A percentile compares a stretch with the other conserved stretches of the same genome.
phyloP scores from a whole-genome alignment of 768 basidiomycete genomes.

The Hypholoma sublateritium region DNA sequence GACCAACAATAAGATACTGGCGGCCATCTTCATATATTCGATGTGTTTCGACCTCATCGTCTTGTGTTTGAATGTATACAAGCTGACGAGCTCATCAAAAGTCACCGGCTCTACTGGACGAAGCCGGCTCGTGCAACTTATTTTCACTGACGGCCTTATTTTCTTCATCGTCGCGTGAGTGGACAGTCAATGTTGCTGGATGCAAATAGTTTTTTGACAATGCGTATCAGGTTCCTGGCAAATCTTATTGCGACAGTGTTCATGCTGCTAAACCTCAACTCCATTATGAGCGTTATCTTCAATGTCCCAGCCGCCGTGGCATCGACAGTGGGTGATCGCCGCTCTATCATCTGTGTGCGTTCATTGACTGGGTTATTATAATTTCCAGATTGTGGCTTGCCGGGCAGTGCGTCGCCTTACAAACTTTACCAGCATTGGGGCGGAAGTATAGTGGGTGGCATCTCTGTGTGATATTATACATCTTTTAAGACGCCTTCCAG shows the following conservation, averaged over 20 bases:
- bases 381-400: slow-evolving; percentile 52
- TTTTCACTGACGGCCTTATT: slow-evolving; percentile 71
- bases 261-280: slow-evolving; percentile 65
- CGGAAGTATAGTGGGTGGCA: slow-evolving; percentile 46
- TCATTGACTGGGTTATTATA: neutral
- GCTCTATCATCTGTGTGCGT: neutral
- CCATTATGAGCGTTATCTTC: slow-evolving; percentile 66
- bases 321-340: slow-evolving; percentile 40
- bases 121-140: slow-evolving; percentile 56
- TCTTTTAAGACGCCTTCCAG: slow-evolving; percentile 13
- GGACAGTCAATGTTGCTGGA: neutral
- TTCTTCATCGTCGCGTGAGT: slow-evolving; percentile 76
- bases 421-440: slow-evolving; percentile 41
- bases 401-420: slow-evolving; percentile 60
- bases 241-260: slow-evolving; percentile 53
- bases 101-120: slow-evolving; percentile 17
- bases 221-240: slow-evolving; percentile 38
- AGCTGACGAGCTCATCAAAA: slow-evolving; percentile 34
- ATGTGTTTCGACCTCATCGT: slow-evolving; percentile 74
- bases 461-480: neutral
- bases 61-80: slow-evolving; percentile 58
- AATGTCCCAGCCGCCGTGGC: slow-evolving; percentile 63
- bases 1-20: slow-evolving; percentile 63
- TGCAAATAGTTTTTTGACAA: neutral
- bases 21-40: slow-evolving; percentile 73